These are phyloP conservation scores for carrot (Daucus carota) DNA, from an alignment of 129 eudicot genomes.

Conservation along the genomic window DH1_v3.0 NC_030384.2:51044001-51044500, in stretches of 20 bases:
- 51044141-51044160: constrained; percentile 68
- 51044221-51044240: constrained; percentile 67
- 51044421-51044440: not conserved
- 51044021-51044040: constrained; percentile 76
- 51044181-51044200: constrained; percentile 69
- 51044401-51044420: not conserved
- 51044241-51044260: constrained; percentile 89
- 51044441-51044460: not conserved
- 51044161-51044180: constrained; percentile 48
- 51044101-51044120: not conserved
- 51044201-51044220: constrained; percentile 65
- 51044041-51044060: constrained; percentile 70
- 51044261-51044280: constrained; percentile 79
- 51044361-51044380: not conserved
- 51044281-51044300: constrained; percentile 47
- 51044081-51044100: not conserved
- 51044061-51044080: constrained; percentile 6
- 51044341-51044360: not conserved
- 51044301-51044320: not conserved
- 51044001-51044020: constrained; percentile 76
- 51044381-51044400: not conserved
- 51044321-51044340: not conserved
- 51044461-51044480: not conserved
- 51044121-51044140: not conserved
- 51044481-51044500: too few species aligned